phyloP scores from a whole-genome alignment of 164 flowering plant species.

The Vitis cinerea region DNA sequence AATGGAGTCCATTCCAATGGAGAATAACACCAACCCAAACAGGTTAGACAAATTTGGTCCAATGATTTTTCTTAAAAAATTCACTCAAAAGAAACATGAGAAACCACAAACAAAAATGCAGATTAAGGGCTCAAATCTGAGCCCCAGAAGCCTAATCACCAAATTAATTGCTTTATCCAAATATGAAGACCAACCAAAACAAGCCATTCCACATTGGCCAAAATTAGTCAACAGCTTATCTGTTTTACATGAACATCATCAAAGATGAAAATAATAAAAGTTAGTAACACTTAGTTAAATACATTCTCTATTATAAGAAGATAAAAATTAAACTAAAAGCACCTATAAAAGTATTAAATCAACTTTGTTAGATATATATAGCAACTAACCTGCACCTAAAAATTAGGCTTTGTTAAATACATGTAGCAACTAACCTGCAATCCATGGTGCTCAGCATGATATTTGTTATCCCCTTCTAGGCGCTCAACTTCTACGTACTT shows the following conservation, averaged over 20 bases:
- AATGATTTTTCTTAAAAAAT: too few species aligned
- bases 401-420: too few species aligned
- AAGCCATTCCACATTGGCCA: not conserved
- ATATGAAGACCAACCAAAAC: not conserved
- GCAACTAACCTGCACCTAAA: too few species aligned
- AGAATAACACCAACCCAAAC: not conserved
- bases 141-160: not conserved
- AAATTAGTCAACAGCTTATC: not conserved
- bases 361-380: too few species aligned
- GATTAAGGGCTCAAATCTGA: not conserved
- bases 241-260: not conserved
- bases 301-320: too few species aligned
- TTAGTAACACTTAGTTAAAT: not conserved
- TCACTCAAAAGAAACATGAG: not conserved
- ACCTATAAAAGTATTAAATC: too few species aligned
- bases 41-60: not conserved
- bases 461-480: slow-evolving; percentile 71
- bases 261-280: not conserved
- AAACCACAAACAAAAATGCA: not conserved
- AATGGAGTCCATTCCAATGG: not conserved
- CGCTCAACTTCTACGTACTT: slow-evolving; percentile 72
- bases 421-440: slow-evolving; percentile 48
- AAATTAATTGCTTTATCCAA: not conserved
- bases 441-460: slow-evolving; percentile 67
- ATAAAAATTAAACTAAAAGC: too few species aligned